phyloP scores from a whole-genome alignment of 1,139 yeast genomes.

The Kodamaea suecica region DNA sequence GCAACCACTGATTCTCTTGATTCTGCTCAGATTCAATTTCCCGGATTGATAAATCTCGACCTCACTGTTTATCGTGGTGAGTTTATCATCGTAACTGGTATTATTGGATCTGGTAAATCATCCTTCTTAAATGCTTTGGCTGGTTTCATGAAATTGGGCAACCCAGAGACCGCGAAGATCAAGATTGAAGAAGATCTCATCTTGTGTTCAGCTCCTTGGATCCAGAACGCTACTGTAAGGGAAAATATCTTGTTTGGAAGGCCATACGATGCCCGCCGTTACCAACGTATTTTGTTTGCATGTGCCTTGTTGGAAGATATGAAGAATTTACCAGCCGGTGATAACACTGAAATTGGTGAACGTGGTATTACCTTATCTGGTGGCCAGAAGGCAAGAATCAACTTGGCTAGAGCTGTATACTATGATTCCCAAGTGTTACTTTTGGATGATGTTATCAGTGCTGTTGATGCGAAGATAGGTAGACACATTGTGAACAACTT shows the following conservation, averaged over 20 bases:
- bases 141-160: conserved; percentile 35
- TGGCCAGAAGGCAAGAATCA: conserved; percentile 43
- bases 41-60: conserved; percentile 33
- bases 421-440: conserved; percentile 31
- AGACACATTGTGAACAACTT: conserved; percentile 35
- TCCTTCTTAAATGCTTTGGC: conserved; percentile 37
- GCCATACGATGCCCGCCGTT: conserved; percentile 27
- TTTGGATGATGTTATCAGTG: conserved; percentile 43
- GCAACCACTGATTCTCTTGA: conserved; percentile 13
- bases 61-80: conserved; percentile 28
- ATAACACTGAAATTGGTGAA: conserved; percentile 42
- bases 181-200: conserved; percentile 27
- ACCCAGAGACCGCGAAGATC: conserved; percentile 25
- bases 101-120: conserved; percentile 41
- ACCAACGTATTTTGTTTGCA: conserved; percentile 30
- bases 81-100: conserved; percentile 40
- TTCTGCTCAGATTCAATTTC: conserved; percentile 17
- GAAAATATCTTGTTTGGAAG: conserved; percentile 41
- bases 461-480: conserved; percentile 43
- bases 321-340: conserved; percentile 32
- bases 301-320: conserved; percentile 44
- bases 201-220: conserved; percentile 41
- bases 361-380: conserved; percentile 43
- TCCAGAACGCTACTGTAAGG: conserved; percentile 44
- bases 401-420: conserved; percentile 43